Conservation (phyloP, 2,329 filamentous ascomycete genomes). For the Didymella arachidicola region DNA sequence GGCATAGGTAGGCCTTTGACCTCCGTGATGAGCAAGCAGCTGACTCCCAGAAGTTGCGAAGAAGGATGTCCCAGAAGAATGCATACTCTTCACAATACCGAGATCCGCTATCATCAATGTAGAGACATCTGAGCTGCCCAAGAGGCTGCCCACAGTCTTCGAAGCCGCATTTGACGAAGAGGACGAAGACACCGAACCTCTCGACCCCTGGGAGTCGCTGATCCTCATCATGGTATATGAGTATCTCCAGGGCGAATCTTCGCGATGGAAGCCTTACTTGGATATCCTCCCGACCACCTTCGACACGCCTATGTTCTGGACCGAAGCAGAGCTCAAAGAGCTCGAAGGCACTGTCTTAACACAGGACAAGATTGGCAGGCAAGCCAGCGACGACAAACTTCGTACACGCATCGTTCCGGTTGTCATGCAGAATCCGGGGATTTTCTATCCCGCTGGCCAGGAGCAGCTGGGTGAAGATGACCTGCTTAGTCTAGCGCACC, state of each 20-base stretch:
- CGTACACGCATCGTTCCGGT: conserved; percentile 26
- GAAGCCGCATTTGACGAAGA: conserved; percentile 23
- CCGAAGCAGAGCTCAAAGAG: conserved; percentile 29
- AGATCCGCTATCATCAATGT: conserved; percentile 32
- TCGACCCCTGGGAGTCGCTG: conserved; percentile 33
- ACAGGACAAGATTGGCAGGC: conserved; percentile 32
- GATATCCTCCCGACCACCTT: conserved; percentile 31
- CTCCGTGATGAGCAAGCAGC: neutral
- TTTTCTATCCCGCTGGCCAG: conserved; percentile 23
- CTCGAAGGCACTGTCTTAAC: conserved; percentile 31
- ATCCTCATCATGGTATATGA: conserved; percentile 36
- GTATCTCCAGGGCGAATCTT: conserved; percentile 29
- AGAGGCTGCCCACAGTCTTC: conserved; percentile 29
- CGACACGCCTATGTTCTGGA: conserved; percentile 37
- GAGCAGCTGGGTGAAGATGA: conserved; percentile 17
- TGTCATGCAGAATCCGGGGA: conserved; percentile 16
- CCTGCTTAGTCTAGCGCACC: conserved; percentile 32
- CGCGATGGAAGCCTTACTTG: conserved; percentile 35
- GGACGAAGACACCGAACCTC: conserved; percentile 25
- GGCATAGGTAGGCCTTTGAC: conserved; percentile 28
- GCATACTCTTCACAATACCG: conserved; percentile 32
- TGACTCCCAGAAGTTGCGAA: conserved; percentile 22
- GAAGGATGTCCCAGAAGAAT: conserved; percentile 27
- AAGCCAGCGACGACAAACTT: conserved; percentile 31
- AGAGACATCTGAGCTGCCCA: conserved; percentile 28